Evolutionary conservation across 441 rosid species (phyloP).

Genomic region (Viola pubescens): DNA sequence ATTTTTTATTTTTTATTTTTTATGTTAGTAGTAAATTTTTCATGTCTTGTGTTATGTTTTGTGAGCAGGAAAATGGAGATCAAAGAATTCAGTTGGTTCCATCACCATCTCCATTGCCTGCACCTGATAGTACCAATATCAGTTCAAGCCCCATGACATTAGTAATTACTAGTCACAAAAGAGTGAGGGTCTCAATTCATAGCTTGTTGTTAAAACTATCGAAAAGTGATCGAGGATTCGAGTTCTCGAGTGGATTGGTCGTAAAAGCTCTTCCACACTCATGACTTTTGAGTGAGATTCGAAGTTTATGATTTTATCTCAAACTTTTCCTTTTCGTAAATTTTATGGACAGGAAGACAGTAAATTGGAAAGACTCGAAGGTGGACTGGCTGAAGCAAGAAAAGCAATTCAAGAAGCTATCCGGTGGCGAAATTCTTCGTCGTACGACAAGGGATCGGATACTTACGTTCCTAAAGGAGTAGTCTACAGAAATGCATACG

Average conservation of each 20-base stretch:
- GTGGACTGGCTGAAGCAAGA: conserved; percentile 41
- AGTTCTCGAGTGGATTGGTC: neutral
- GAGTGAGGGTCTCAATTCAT: neutral
- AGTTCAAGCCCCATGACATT: neutral
- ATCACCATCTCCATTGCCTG: too few relatives aligned
- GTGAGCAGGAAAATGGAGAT: too few relatives aligned
- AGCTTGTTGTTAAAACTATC: too few relatives aligned
- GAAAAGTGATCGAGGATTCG: too few relatives aligned
- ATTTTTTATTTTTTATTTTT: too few relatives aligned
- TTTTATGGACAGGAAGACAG: conserved; percentile 11
- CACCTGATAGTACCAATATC: too few relatives aligned
- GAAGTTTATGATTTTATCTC: neutral
- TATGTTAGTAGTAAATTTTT: too few relatives aligned
- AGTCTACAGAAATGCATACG: conserved; percentile 45
- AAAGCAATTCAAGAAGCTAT: conserved; percentile 50
- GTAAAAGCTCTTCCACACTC: neutral
- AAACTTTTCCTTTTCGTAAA: neutral
- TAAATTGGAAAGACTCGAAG: conserved; percentile 34
- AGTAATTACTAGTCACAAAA: neutral
- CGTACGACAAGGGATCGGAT: conserved; percentile 20
- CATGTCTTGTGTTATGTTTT: too few relatives aligned
- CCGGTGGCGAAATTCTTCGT: conserved; percentile 23
- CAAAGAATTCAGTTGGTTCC: too few relatives aligned
- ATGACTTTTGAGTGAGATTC: neutral
- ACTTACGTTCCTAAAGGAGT: conserved; percentile 37